A percentile compares a stretch with the other conserved stretches of the same genome.
Conservation (phyloP, 2,329 filamentous ascomycete species). For the Knufia petricola region DNA sequence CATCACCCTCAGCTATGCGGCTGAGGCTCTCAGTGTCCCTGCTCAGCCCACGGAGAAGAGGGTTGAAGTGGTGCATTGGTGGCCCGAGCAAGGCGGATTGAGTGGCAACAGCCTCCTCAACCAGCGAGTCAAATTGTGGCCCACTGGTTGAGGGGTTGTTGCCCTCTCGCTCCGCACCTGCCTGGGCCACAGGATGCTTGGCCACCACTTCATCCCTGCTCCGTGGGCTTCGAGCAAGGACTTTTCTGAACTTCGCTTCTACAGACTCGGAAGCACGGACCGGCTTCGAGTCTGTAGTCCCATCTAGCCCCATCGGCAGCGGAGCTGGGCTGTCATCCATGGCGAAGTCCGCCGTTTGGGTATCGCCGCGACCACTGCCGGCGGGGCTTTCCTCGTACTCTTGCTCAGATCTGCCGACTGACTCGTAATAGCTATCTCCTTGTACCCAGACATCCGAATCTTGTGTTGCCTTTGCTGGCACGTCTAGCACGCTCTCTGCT, state of each 20-base stretch:
- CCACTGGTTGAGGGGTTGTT: not conserved
- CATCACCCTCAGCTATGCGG: not conserved
- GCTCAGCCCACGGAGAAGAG: not conserved
- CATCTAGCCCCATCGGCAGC: conserved; percentile 1
- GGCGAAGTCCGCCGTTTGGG: not conserved
- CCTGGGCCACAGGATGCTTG: not conserved
- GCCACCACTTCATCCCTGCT: not conserved
- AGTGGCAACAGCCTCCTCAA: not conserved
- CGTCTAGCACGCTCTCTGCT: conserved; percentile 1
- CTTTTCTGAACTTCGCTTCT: conserved; percentile 3
- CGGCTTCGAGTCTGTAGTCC: not conserved
- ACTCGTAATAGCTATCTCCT: conserved; percentile 11
- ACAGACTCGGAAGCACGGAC: not conserved
- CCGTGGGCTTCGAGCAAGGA: conserved; percentile 2
- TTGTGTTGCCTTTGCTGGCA: not conserved
- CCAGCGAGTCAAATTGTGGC: not conserved
- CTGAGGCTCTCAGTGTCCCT: not conserved
- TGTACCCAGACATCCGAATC: conserved; percentile 8
- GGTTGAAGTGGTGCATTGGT: conserved; percentile 6
- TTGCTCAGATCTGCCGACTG: not conserved
- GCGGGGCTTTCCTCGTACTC: not conserved
- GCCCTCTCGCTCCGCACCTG: not conserved
- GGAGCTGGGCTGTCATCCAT: conserved; percentile 6
- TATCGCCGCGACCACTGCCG: not conserved
- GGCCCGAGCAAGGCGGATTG: not conserved